Evolutionary conservation across 176 grass and related monocot genomes (phyloP), one percentile per base, ranked within the genome.

Genomic region (Chrysopogon serrulatus): DNA sequence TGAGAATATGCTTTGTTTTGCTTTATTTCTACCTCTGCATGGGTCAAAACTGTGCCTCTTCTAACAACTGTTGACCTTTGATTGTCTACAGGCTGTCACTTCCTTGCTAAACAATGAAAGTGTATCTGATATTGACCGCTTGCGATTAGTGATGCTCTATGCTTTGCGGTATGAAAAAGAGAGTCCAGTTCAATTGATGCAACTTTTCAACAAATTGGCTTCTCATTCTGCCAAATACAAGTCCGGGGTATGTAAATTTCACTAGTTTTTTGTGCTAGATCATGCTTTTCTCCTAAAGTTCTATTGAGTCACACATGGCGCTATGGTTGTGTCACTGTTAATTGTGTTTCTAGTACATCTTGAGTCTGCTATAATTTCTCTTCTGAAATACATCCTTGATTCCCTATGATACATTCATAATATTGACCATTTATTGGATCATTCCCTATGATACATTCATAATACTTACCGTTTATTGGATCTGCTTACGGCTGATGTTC

Each of bases 151-250:
- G 57, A 89, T 98, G 91, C 83, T 98, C 44, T 96, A 98, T 51
- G 93, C 96, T 33, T 90, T 98, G 89, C 89, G 93, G 45, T 98
- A 98, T 88, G 96, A 98, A 80, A 99, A 99, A 76, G 96, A 99
- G 79, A 99, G 96, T 51, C 91, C 96, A 48, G 96, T 99, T 94
- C 96, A 96, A 59, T 80, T 99, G 92, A 99, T 99, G 96, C 96
- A 99, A 71, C 96, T 99, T 87, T 99, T 94, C 85, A 99, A 96
- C 86, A 99, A 99, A 87, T 86, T 99, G 78, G 93, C 93, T 82
- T 96, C 93, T 91, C 86, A 75, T 76, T 93, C 96, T 87, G 91
- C 91, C 16, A 99, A 99, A 86, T 99, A 96, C 85, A 99, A 99
- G 86, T 84, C 91, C 53, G 96, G 96, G 81, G 96, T 99, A 94